Base-by-base conservation (phyloP, 257 asterid genomes). In the Paraleonurus japonicus region DNA sequence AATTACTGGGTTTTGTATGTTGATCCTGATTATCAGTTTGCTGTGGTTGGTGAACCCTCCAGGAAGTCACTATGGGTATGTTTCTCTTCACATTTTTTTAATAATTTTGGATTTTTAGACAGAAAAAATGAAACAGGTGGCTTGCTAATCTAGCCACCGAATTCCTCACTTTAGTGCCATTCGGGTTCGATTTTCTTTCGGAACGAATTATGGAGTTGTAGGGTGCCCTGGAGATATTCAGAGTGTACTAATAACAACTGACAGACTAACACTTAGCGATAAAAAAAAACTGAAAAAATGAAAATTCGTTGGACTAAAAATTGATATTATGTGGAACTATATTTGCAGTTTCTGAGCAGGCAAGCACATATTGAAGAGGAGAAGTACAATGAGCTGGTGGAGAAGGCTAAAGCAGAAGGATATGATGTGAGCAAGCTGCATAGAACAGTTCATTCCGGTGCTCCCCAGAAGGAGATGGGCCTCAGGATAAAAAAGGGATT, bases 21-120 rank as follows among this genome's bases (percentile, higher is more conserved):
- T 30, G 95, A 85, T 65, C 48, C 8, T 3, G 85, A 76, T 72
- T 88, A 88, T 73, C 85, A 74, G 75, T 71, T 76, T 72, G 95
- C 86, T 53, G 59, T 94, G 75, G 47, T 94, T 76, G 98, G 99
- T 22, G 87, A 89, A 79, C 95, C 96, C 28, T 9, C 75, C 20
- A 80, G 89, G 85, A 85, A 0, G 1, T 91, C 79, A 79, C 81
- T 94, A 15, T 94, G 97, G 99, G 99, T 94, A 89, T 60, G 85
- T 50, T 10, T 39, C 4, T 12, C 17, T 43, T 43, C 5, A 43
- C 7, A 43, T 43, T 6, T 43, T n/a, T 43, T 41, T 12, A 16
- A 41, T 39, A 2, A 3, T 39, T 37, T 0, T 37, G 0, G 1
- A 2, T 32, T 32, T 32, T n/a, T n/a, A n/a, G n/a, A n/a, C n/a